Evolutionary conservation across 768 basidiomycete genomes (phyloP), one percentile per base, ranked within the genome.

Genomic region (Naganishia kalamii): DNA sequence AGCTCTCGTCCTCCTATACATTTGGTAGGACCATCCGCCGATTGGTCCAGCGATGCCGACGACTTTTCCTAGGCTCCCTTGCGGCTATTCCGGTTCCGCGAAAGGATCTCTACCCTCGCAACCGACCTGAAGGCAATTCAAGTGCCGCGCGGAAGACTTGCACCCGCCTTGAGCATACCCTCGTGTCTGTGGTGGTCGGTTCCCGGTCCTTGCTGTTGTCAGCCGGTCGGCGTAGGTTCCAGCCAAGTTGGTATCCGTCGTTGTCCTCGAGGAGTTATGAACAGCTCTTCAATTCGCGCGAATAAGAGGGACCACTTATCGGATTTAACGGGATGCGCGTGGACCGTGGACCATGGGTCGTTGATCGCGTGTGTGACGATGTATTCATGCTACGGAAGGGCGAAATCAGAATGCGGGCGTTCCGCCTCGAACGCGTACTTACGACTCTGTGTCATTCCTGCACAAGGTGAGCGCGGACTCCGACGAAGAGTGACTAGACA

Each of bases 121-220:
- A 23, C 91, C 85, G 40, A 99, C 85, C 17, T 87, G 81, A 66
- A 85, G 84, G 3, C 96, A 86, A 74, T 97, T 88, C 49, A 99
- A 80, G 74, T 96, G 92, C 0, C 96, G 84, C 11, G 84, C 84
- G 8, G 84, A 84, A 2, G 91, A 85, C 72, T 88, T 86, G 81
- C 96, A 98, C 60, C 87, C 82, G 84, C 44, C 82, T 82, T 7
- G 81, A 82, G 70, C 85, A 86, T 29, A 46, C 84, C 82, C 68
- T 81, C 78, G 79, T 96, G 88, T 71, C 89, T 89, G 81, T 96
- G 98, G 35, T 87, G 0, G 91, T 89, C 1, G 92, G 94, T 75
- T 99, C 96, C 68, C 86, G 85, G 3, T 57, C 44, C 52, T 65
- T 61, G 17, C 57, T n/a, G n/a, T 44, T 29, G 19, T 61, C 47